These are phyloP conservation scores for Glarea lozoyensis DNA, from an alignment of 495 filamentous ascomycete species.

Conservation along the genomic window DNA sequence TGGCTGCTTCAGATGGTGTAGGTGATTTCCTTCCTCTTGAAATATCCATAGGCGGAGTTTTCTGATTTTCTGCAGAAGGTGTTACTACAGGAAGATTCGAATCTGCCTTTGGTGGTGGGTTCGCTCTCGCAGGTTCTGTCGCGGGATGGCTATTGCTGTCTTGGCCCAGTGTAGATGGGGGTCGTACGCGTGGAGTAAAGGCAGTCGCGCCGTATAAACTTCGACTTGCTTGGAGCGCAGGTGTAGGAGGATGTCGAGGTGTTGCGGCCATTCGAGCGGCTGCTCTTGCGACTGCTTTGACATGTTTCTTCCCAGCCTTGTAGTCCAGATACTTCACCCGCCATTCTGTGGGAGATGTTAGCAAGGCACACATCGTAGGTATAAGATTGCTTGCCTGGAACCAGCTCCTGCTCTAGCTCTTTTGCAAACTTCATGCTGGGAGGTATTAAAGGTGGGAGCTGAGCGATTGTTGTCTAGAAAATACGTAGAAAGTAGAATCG, in stretches of 20 bases:
- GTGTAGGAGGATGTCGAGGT: slow-evolving; percentile 19
- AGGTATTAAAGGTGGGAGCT: too few species aligned
- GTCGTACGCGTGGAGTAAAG: slow-evolving; percentile 3
- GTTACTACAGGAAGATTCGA: slow-evolving; percentile 9
- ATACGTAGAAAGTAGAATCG: too few species aligned
- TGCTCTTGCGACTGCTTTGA: slow-evolving; percentile 71
- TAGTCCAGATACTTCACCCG: slow-evolving; percentile 87
- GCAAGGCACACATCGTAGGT: neutral
- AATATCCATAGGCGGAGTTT: slow-evolving; percentile 23
- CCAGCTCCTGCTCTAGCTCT: slow-evolving; percentile 77
- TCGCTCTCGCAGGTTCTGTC: slow-evolving; percentile 3
- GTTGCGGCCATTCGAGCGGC: slow-evolving; percentile 52
- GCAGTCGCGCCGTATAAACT: slow-evolving; percentile 15
- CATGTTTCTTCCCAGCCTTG: slow-evolving; percentile 85
- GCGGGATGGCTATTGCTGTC: neutral
- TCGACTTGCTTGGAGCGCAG: neutral
- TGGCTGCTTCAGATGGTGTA: neutral
- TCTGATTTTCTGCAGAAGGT: slow-evolving; percentile 2
- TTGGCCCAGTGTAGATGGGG: slow-evolving; percentile 2
- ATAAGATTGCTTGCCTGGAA: slow-evolving; percentile 44
- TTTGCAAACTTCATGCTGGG: slow-evolving; percentile 43
- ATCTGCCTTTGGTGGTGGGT: slow-evolving; percentile 11
- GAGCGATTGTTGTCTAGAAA: too few species aligned
- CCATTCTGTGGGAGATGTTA: slow-evolving; percentile 54
- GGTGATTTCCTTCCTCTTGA: slow-evolving; percentile 13